Conservation (phyloP, 768 basidiomycete genomes). For the Phylloporus rhodoxanthus region DNA sequence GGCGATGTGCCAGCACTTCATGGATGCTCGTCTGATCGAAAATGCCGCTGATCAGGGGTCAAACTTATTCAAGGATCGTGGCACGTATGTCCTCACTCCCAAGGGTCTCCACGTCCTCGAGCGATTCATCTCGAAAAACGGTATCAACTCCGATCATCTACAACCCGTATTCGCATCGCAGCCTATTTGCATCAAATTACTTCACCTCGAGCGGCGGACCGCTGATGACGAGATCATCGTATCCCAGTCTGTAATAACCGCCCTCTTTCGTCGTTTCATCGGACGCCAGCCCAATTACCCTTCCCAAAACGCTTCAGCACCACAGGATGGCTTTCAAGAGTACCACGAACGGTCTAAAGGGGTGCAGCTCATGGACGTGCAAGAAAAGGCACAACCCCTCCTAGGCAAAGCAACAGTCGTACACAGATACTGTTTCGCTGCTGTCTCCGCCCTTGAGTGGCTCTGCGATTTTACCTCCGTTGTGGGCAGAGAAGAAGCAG, state of each 20-base stretch:
- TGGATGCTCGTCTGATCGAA: slow-evolving; percentile 97
- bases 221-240: slow-evolving; percentile 97
- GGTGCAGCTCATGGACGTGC: slow-evolving; percentile 62
- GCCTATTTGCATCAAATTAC: slow-evolving; percentile 94
- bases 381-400: slow-evolving; percentile 57
- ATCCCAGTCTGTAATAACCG: slow-evolving; percentile 87
- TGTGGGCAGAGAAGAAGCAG: slow-evolving; percentile 91
- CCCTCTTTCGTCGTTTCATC: slow-evolving; percentile 92
- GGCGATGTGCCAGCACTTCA: slow-evolving; percentile 99
- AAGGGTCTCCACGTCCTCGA: slow-evolving; percentile 98
- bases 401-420: slow-evolving; percentile 38
- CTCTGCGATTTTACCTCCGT: slow-evolving; percentile 96
- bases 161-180: slow-evolving; percentile 84
- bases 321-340: slow-evolving; percentile 57
- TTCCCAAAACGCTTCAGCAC: slow-evolving; percentile 37
- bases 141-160: slow-evolving; percentile 91
- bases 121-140: slow-evolving; percentile 99
- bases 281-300: slow-evolving; percentile 82
- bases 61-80: slow-evolving; percentile 94
- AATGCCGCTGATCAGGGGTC: slow-evolving; percentile 88
- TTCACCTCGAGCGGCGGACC: slow-evolving; percentile 91
- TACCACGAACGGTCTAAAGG: slow-evolving; percentile 79
- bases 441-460: slow-evolving; percentile 90
- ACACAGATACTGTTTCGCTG: slow-evolving; percentile 76
- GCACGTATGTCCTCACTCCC: slow-evolving; percentile 91